A percentile compares a stretch with the other conserved stretches of the same genome.
phyloP scores from a whole-genome alignment of 2,329 filamentous ascomycete species.

The Colletotrichum viniferum region DNA sequence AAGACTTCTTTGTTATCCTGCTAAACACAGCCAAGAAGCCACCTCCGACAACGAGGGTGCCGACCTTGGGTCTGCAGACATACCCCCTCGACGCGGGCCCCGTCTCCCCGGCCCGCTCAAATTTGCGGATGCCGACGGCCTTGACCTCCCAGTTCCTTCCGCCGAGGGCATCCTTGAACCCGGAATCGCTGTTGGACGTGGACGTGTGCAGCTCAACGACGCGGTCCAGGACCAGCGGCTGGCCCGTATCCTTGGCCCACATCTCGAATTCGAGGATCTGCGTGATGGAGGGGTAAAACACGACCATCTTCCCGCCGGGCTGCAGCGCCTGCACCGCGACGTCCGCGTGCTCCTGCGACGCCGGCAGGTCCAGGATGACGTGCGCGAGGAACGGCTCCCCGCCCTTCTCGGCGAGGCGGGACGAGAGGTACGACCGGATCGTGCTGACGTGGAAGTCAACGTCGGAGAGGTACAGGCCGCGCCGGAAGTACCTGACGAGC shows the following conservation, averaged over 20 bases:
- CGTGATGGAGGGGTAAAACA: conserved; percentile 80
- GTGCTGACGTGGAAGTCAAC: conserved; percentile 77
- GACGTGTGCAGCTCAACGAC: conserved; percentile 61
- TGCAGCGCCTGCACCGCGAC: conserved; percentile 62
- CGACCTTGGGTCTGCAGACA: conserved; percentile 47
- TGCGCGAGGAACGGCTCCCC: conserved; percentile 70
- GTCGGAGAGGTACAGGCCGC: conserved; percentile 71
- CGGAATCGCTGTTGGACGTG: conserved; percentile 39
- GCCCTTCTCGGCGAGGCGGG: conserved; percentile 47
- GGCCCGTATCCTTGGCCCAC: conserved; percentile 52
- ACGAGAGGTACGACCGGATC: conserved; percentile 66
- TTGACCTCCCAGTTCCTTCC: conserved; percentile 70
- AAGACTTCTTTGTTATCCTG: neutral
- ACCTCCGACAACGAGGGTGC: conserved; percentile 41
- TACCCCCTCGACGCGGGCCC: conserved; percentile 28
- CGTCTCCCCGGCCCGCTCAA: neutral
- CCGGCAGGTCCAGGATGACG: conserved; percentile 76
- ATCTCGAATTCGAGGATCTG: conserved; percentile 72
- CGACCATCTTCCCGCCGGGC: conserved; percentile 66
- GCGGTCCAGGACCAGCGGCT: conserved; percentile 61
- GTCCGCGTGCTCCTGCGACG: conserved; percentile 53
- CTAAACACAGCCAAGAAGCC: conserved; percentile 43
- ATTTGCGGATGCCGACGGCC: conserved; percentile 39
- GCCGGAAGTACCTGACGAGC: conserved; percentile 69
- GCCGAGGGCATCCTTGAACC: conserved; percentile 49